phyloP scores from a whole-genome alignment of 257 asterid species.

The Nicotiana otophora region DNA sequence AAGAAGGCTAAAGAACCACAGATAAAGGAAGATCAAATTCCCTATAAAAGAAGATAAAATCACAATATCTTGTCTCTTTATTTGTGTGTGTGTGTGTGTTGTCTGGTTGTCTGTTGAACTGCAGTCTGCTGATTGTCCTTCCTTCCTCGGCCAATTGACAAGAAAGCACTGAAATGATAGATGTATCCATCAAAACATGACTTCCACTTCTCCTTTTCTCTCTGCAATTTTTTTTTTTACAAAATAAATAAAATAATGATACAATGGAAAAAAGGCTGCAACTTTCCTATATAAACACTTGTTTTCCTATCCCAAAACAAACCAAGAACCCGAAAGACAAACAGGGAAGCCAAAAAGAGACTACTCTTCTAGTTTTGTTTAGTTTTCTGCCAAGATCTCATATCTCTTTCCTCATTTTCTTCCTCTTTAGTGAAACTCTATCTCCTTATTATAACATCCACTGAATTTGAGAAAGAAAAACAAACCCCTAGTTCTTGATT shows the following conservation, averaged over 20 bases:
- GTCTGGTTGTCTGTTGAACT: slow-evolving; percentile 18
- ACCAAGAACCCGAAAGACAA: slow-evolving; percentile 15
- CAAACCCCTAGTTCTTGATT: slow-evolving; percentile 12
- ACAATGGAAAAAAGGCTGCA: slow-evolving; percentile 4
- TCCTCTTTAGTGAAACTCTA: slow-evolving; percentile 3
- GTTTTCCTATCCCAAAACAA: slow-evolving; percentile 18
- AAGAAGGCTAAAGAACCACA: no score
- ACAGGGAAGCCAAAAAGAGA: slow-evolving; percentile 13
- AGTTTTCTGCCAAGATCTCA: neutral
- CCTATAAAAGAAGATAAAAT: no score
- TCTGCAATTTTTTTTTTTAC: neutral
- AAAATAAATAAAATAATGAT: neutral
- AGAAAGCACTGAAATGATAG: slow-evolving; percentile 74
- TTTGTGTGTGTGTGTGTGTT: slow-evolving; percentile 20
- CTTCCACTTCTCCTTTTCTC: slow-evolving; percentile 34
- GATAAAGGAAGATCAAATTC: no score
- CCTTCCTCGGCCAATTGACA: slow-evolving; percentile 77
- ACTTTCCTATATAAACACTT: slow-evolving; percentile 36
- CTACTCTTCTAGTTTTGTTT: slow-evolving; percentile 2
- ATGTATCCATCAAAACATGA: slow-evolving; percentile 45
- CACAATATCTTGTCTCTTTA: slow-evolving; percentile 3
- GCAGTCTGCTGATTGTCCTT: slow-evolving; percentile 32
- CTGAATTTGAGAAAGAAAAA: slow-evolving; percentile 31
- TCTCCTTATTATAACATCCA: slow-evolving; percentile 21
- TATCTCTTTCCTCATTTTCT: slow-evolving; percentile 8